Evolutionary conservation across 148 eudicot genomes (phyloP), one percentile per base, ranked within the genome.

Genomic region (Rhododendron ferrugineum): DNA sequence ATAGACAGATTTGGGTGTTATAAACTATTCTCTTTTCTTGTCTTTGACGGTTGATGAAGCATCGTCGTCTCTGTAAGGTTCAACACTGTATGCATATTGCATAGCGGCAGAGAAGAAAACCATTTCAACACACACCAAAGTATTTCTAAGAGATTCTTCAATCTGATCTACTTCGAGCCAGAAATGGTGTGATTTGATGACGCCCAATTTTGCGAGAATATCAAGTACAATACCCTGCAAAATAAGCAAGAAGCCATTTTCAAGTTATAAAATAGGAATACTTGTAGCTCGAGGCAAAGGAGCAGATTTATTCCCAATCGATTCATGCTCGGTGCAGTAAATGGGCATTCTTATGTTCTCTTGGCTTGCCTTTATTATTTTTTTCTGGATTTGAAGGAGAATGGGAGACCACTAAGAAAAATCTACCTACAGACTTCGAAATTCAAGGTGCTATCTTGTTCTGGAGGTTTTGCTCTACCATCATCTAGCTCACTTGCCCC

Each of bases 111-210:
- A 90, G 79, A 96, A 95, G 82, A 91, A 81, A 20, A 96, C 95
- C 99, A 96, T 96, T 89, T 96, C 99, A 22, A 92, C 72, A 84
- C 98, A 94, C 11, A 96, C 93, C 87, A 96, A 83, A 13, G 90
- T 84, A 70, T 93, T 96, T 87, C 95, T 98, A 78, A 91, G 88
- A 30, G 96, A 96, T 85, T 91, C 90, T 78, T 91, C 94, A 37
- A 94, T 83, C 52, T 92, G 94, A 88, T 92, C 94, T 28, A 92
- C 94, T 44, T 94, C 90, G 84, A 96, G 85, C 99, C 99, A 95
- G 86, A 90, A 86, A 89, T 93, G 92, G 44, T 90, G 88, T 16
- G 99, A 88, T 82, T 85, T 87, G 37, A 96, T 86, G 22, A 95
- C 20, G 20, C 96, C 98, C 83, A 79, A 18, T 30, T 86, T 82